A percentile compares a stretch with the other conserved stretches of the same genome.
Conservation (phyloP, 768 basidiomycete species). For the Suillus alpinus region DNA sequence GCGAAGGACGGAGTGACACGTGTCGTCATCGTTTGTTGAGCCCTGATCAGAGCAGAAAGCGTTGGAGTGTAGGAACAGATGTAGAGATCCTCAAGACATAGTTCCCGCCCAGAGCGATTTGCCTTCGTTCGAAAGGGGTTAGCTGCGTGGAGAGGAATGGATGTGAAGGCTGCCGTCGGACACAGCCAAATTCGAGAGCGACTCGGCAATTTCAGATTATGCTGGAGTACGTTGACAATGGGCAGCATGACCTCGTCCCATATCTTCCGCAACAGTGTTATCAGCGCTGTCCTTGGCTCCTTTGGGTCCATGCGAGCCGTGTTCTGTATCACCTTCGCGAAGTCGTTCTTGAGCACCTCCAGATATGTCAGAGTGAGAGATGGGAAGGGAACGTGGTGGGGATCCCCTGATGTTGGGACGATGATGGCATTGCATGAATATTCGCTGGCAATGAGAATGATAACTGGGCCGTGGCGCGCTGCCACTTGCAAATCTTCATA, state of each 20-base stretch:
- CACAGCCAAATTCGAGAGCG: constrained; percentile 16
- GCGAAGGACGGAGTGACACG: neutral
- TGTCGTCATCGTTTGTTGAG: neutral
- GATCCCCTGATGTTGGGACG: neutral
- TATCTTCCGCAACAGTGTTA: neutral
- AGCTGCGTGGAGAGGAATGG: constrained; percentile 20
- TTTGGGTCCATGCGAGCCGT: neutral
- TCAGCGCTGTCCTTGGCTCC: neutral
- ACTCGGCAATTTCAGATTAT: neutral
- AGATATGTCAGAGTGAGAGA: neutral
- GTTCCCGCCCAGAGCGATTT: constrained; percentile 6
- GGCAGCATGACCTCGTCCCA: constrained; percentile 2
- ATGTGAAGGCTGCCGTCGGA: constrained; percentile 9
- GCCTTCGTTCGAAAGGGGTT: constrained; percentile 7
- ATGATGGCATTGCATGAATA: constrained; percentile 15
- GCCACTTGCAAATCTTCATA: constrained; percentile 12
- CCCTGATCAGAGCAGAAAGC: constrained; percentile 14
- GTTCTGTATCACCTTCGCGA: neutral
- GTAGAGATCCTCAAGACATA: constrained; percentile 9
- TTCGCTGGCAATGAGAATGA: constrained; percentile 14
- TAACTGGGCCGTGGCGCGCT: constrained; percentile 16
- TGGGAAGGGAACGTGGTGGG: neutral
- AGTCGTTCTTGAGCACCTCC: neutral
- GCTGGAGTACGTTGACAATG: constrained; percentile 6
- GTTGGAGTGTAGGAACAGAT: constrained; percentile 27